phyloP scores from a whole-genome alignment of 2,329 filamentous ascomycete genomes.

The Aspergillus sojae region DNA sequence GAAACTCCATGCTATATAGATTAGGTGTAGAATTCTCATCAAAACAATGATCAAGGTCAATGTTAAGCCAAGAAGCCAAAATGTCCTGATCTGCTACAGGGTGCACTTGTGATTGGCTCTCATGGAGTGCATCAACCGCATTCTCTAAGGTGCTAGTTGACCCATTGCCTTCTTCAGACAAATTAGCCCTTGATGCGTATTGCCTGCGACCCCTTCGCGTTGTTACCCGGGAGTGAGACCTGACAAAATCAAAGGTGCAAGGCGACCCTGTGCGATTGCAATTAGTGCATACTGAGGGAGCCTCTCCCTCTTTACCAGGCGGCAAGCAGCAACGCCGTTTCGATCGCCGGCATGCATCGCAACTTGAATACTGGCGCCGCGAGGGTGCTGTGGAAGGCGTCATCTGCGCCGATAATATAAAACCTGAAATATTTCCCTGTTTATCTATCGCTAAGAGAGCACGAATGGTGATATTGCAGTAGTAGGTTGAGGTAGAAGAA shows the following conservation, averaged over 20 bases:
- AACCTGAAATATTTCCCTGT: neutral
- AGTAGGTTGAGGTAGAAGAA: neutral
- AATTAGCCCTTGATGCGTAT: neutral
- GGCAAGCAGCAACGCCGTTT: conserved; percentile 29
- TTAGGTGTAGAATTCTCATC: neutral
- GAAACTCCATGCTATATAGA: neutral
- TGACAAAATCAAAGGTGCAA: conserved; percentile 27
- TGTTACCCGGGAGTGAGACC: neutral
- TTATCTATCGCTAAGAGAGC: neutral
- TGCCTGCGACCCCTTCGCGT: neutral
- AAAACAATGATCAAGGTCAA: neutral
- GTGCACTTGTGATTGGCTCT: neutral
- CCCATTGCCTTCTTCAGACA: neutral
- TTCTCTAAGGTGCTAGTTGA: neutral
- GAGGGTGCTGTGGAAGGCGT: neutral
- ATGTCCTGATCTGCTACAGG: neutral
- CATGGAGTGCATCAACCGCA: neutral
- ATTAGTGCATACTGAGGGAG: conserved; percentile 15
- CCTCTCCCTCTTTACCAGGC: neutral
- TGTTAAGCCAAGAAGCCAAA: neutral
- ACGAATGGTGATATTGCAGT: neutral
- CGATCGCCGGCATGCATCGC: conserved; percentile 28
- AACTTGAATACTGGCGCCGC: conserved; percentile 30
- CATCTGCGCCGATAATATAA: neutral
- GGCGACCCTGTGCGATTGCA: conserved; percentile 22